Evolutionary conservation across 2,329 filamentous ascomycete genomes (phyloP), one percentile per base, ranked within the genome.

Genomic region (Blastomyces emzantsi): DNA sequence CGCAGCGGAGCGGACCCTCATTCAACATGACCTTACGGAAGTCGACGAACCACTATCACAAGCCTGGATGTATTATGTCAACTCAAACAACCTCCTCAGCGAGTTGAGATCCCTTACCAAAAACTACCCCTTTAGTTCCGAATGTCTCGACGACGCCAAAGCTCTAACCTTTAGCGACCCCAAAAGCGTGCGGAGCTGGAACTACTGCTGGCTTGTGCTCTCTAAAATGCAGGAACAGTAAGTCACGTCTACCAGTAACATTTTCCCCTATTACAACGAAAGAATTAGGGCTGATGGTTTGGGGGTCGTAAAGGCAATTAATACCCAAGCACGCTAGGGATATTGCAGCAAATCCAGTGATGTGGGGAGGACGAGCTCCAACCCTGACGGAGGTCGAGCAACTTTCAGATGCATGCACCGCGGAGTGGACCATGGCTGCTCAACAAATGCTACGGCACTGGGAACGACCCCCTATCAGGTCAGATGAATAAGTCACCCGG

Each of bases 61-160:
- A 2, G 88, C 88, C 2, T 91, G 88, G 87, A 78, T 81, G 1
- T 82, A 89, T 76, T 90, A 90, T 69, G 87, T 91, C 67, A 83
- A 82, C 64, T 88, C 84, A 64, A 83, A 90, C 74, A 85, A 88
- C 70, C 78, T 91, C 22, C 79, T 91, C 30, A 85, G 81, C 47
- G 88, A 91, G 71, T 81, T 91, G n/a, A 80, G 87, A 25, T 84
- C 84, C 30, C 75, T 90, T 30, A 90, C 87, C 1, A 80, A 79
- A 19, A 84, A 83, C 68, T 90, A 88, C 69, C 87, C 88, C 0
- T 86, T 90, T 72, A 84, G 83, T 67, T 84, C 82, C 15, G 84
- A 86, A 59, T 81, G 87, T 43, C 72, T 90, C 1, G 80, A 83
- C 60, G 87, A 89, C 70, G 88, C 88, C 0, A 86, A 87, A 69